Evolutionary conservation across 176 grass and related monocot species (phyloP).

Genomic region (Oryza longistaminata): DNA sequence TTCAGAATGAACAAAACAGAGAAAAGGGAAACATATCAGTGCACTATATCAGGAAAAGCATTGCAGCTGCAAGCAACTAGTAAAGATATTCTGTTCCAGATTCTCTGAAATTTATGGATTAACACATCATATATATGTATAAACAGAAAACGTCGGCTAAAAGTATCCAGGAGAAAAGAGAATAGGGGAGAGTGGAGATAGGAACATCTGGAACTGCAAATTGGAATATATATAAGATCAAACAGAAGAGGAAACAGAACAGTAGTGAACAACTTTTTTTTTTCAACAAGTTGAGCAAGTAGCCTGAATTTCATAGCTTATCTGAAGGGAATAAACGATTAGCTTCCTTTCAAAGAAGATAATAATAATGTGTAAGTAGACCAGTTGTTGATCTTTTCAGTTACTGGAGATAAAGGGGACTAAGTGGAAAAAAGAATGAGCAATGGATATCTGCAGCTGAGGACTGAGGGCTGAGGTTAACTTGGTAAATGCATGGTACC

Average conservation of each 20-base stretch:
- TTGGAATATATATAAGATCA: conserved; percentile 3
- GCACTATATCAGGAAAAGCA: conserved; percentile 26
- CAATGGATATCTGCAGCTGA: background rate
- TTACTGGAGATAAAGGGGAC: background rate
- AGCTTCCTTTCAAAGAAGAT: background rate
- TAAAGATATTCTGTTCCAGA: conserved; percentile 43
- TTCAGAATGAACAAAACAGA: conserved; percentile 32
- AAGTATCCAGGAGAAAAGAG: conserved; percentile 21
- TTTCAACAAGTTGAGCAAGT: background rate
- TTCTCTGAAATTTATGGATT: conserved; percentile 15
- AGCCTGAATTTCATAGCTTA: conserved; percentile 19
- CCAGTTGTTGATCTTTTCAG: background rate
- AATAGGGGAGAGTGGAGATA: conserved; percentile 20
- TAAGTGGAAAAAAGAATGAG: conserved; percentile 13
- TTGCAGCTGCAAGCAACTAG: conserved; percentile 40
- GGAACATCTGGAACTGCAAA: conserved; percentile 37
- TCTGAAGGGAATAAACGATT: background rate
- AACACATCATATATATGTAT: conserved; percentile 27
- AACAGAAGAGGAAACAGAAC: background rate
- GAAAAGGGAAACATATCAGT: conserved; percentile 37
- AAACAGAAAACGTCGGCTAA: conserved; percentile 1
- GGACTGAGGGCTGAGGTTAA: background rate
- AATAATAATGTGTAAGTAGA: background rate
- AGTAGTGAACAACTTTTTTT: background rate
- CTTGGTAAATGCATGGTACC: background rate